Evolutionary conservation across 768 basidiomycete genomes (phyloP).

Genomic region (Phaeolepiota aurea): DNA sequence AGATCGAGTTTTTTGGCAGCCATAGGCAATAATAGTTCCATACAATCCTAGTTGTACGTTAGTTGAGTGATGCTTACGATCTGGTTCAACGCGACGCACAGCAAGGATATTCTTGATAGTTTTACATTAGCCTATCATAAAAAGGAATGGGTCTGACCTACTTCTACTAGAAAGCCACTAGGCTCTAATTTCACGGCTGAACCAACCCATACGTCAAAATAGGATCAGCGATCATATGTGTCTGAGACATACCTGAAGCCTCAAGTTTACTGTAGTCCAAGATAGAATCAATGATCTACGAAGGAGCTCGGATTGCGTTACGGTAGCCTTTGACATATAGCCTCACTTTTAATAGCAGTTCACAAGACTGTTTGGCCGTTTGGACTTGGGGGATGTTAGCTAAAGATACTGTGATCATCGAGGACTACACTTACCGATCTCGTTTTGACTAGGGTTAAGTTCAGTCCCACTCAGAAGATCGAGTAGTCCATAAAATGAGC

Average conservation of each 20-base stretch:
- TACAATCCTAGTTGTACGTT: slow-evolving; percentile 45
- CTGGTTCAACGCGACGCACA: slow-evolving; percentile 23
- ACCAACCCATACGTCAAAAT: slow-evolving; percentile 4
- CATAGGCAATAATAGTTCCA: slow-evolving; percentile 70
- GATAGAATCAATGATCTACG: slow-evolving; percentile 70
- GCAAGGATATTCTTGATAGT: slow-evolving; percentile 52
- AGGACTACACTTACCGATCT: slow-evolving; percentile 41
- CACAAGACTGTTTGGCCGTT: slow-evolving; percentile 75
- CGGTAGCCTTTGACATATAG: not conserved
- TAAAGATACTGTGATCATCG: not conserved
- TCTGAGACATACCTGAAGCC: slow-evolving; percentile 43
- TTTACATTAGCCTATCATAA: slow-evolving; percentile 2
- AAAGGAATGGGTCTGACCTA: slow-evolving; percentile 14
- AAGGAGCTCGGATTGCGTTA: not conserved
- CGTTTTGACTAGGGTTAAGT: slow-evolving; percentile 58
- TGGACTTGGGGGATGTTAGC: slow-evolving; percentile 35
- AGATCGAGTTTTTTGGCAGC: slow-evolving; percentile 68
- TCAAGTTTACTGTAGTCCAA: slow-evolving; percentile 76
- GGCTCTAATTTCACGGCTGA: slow-evolving; percentile 64
- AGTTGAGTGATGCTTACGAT: not conserved
- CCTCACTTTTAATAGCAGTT: slow-evolving; percentile 56
- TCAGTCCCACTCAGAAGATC: slow-evolving; percentile 70
- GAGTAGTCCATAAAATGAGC: slow-evolving; percentile 70
- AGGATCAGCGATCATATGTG: not conserved
- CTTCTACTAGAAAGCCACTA: slow-evolving; percentile 59